Evolutionary conservation across 2,329 filamentous ascomycete species (phyloP), one percentile per base, ranked within the genome.

Genomic region (Neofusicoccum ribis): DNA sequence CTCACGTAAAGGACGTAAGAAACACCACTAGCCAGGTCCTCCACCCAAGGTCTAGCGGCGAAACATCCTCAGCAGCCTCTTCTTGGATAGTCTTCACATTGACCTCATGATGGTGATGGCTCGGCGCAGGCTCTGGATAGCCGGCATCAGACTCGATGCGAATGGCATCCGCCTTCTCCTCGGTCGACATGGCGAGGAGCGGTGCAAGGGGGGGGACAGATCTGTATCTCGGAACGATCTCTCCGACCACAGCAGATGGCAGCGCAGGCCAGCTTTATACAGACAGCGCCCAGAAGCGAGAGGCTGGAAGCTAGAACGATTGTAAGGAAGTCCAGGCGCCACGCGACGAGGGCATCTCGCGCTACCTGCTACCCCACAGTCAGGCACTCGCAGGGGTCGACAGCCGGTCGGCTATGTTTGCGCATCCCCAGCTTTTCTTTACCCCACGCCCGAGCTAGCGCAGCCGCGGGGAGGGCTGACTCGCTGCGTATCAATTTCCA

Each of bases 11-110:
- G 67, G 82, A 85, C 17, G 82, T 82, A 20, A 85, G 72, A 59
- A 82, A 81, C 27, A 82, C 79, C 0, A 81, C 80, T 9, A 81
- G 69, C 83, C 84, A 87, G 63, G 83, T 85, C 67, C 83, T 78
- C 84, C 84, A 87, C 46, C 83, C 81, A 12, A 86, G 73, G 54
- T 81, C 73, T 67, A 86, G 74, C 68, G 84, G 83, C 15, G 63
- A 66, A 4, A 63, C 69, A 47, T 74, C 65, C 51, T 76, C 73
- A 7, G 65, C 66, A 20, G 72, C 73, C 63, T 74, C 72, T 49
- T 75, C 68, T 47, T 73, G 68, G 17, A 75, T 68, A 36, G 73
- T 69, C 34, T 73, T 70, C 11, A 74, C 69, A 63, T 69, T 68
- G 15, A 39, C 17, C 3, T 65, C 63, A 23, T 65, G 64, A 23